These are phyloP conservation scores for Suhomyces taliae DNA, from an alignment of 1,139 yeast genomes.

Conservation along the genomic window DNA sequence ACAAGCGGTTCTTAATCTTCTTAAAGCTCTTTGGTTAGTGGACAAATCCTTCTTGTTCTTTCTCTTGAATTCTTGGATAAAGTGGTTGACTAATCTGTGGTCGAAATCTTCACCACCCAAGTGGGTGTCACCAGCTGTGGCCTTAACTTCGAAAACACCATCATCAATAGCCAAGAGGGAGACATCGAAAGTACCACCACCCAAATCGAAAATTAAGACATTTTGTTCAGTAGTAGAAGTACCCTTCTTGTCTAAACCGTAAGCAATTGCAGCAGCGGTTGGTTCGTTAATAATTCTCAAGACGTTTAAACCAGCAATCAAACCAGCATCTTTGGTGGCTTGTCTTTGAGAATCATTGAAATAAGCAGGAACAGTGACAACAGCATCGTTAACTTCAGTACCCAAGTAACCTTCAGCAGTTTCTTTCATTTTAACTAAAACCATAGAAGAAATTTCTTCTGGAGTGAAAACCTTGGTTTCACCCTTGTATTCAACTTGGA, in stretches of 20 bases:
- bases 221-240: conserved; percentile 20
- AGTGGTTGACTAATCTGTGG: conserved; percentile 75
- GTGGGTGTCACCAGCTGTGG: conserved; percentile 30
- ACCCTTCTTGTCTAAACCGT: conserved; percentile 43
- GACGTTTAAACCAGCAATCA: conserved; percentile 50
- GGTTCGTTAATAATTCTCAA: conserved; percentile 53
- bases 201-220: conserved; percentile 49
- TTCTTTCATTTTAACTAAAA: conserved; percentile 44
- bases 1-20: conserved; percentile 89
- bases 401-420: conserved; percentile 49
- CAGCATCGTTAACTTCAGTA: conserved; percentile 44
- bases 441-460: conserved; percentile 27
- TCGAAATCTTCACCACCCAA: conserved; percentile 59
- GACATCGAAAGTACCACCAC: conserved; percentile 55
- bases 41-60: conserved; percentile 77
- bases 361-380: conserved; percentile 52
- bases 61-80: conserved; percentile 82
- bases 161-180: conserved; percentile 25
- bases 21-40: conserved; percentile 75
- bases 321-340: conserved; percentile 53
- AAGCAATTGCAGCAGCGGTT: conserved; percentile 53
- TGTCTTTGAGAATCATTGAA: conserved; percentile 53
- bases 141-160: conserved; percentile 25
- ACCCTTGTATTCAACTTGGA: conserved; percentile 25
- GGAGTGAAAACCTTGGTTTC: conserved; percentile 23